Percentiles rank a stretch among this genome's conserved stretches.
Conservation (phyloP, 2,329 filamentous ascomycete species). For the Harringtonia lauricola region DNA sequence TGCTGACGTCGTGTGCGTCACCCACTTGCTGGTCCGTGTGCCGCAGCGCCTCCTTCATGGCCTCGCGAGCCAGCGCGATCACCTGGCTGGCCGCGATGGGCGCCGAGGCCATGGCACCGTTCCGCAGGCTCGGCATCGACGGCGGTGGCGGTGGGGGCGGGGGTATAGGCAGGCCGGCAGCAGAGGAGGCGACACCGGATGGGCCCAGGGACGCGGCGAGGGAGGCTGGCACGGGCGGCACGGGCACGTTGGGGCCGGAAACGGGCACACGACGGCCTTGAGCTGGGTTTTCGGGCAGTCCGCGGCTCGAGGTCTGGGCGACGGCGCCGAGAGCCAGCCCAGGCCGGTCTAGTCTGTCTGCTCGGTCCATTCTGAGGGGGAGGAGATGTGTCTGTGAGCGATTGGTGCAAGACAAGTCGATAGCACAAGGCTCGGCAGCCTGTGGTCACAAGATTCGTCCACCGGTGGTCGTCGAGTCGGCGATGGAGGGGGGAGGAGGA, state of each 20-base stretch:
- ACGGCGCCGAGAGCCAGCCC: conserved; percentile 8
- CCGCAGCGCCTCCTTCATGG: conserved; percentile 55
- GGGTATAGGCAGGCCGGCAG: conserved; percentile 23
- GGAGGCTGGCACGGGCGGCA: conserved; percentile 13
- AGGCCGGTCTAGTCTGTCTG: conserved; percentile 9
- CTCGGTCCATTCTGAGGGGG: conserved; percentile 9
- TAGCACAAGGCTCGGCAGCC: too few species aligned
- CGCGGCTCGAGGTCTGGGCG: conserved; percentile 11
- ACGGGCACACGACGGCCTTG: conserved; percentile 20
- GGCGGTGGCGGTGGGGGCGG: conserved; percentile 22
- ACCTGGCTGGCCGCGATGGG: conserved; percentile 52
- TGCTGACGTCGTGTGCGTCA: conserved; percentile 47
- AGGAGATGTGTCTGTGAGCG: not conserved
- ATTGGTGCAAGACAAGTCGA: too few species aligned
- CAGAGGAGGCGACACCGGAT: conserved; percentile 1
- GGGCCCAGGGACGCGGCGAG: not conserved
- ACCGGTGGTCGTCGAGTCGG: too few species aligned
- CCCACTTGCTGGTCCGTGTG: conserved; percentile 54
- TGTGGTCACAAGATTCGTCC: too few species aligned
- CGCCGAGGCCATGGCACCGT: conserved; percentile 32
- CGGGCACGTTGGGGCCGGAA: conserved; percentile 13
- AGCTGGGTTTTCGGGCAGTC: conserved; percentile 25
- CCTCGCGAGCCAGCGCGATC: conserved; percentile 52
- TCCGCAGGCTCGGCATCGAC: conserved; percentile 13
- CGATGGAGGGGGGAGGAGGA: not conserved